Conservation (phyloP, 208 protist genomes). For the Leishmania martiniquensis region DNA sequence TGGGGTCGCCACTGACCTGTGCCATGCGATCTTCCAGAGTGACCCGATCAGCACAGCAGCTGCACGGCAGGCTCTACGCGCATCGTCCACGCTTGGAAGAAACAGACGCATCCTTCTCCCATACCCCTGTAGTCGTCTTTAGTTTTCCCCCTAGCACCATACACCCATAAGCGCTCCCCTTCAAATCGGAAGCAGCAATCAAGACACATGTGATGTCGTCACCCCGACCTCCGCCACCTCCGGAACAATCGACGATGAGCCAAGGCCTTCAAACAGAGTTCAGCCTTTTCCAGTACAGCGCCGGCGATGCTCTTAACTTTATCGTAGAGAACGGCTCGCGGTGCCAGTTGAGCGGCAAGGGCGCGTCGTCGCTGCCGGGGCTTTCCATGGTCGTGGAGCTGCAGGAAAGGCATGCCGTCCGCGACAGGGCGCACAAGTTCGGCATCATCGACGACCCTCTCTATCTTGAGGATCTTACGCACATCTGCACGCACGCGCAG, state of each 20-base stretch:
- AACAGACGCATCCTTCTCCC: too few relatives aligned
- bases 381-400: conserved; percentile 20
- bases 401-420: conserved; percentile 14
- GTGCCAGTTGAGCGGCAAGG: background rate
- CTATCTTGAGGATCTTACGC: background rate
- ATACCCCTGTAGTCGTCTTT: too few relatives aligned
- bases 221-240: too few relatives aligned
- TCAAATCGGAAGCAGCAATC: background rate
- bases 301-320: conserved; percentile 23
- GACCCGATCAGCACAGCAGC: too few relatives aligned
- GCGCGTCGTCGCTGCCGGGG: conserved; percentile 6
- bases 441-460: conserved; percentile 22
- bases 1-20: too few relatives aligned
- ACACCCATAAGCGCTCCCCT: background rate
- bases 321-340: conserved; percentile 20
- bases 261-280: background rate
- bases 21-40: too few relatives aligned
- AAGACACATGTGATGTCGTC: background rate
- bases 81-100: too few relatives aligned
- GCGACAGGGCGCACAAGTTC: background rate
- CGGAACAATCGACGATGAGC: background rate
- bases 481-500: conserved; percentile 18
- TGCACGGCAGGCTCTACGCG: too few relatives aligned
- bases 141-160: too few relatives aligned
- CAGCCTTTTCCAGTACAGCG: conserved; percentile 18